Evolutionary conservation across 805 yeast genomes (phyloP).

Genomic region (Cyberlindnera mycetangii): DNA sequence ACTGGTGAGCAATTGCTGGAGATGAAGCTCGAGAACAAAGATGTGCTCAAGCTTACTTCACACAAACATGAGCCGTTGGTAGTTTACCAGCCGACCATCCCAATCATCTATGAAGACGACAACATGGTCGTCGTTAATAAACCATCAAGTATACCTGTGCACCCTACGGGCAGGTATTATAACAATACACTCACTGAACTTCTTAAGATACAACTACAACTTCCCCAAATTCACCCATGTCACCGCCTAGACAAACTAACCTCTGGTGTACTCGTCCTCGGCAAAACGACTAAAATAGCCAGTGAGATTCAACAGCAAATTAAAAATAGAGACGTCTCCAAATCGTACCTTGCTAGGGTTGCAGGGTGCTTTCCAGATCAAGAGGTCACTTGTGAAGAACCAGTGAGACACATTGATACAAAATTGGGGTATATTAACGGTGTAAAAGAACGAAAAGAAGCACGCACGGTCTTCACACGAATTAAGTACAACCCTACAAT

Average conservation of each 20-base stretch:
- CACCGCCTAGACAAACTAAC: conserved; percentile 89
- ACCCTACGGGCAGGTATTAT: conserved; percentile 87
- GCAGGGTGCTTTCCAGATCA: conserved; percentile 75
- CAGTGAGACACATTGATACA: conserved; percentile 71
- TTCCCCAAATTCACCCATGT: conserved; percentile 43
- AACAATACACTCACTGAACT: conserved; percentile 77
- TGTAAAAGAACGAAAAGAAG: conserved; percentile 49
- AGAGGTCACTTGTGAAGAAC: conserved; percentile 59
- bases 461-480: conserved; percentile 59
- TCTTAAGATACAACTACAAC: conserved; percentile 61
- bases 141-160: conserved; percentile 93
- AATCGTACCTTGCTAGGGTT: conserved; percentile 85
- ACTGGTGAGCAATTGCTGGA: conserved; percentile 8
- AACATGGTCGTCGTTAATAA: conserved; percentile 81
- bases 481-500: conserved; percentile 27
- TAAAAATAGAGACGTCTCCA: conserved; percentile 66
- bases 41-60: conserved; percentile 34
- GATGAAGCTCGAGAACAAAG: conserved; percentile 27
- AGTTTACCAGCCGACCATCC: conserved; percentile 30
- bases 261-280: conserved; percentile 81
- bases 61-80: conserved; percentile 83
- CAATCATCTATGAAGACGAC: conserved; percentile 39
- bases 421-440: conserved; percentile 55
- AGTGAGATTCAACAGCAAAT: conserved; percentile 59
- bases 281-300: conserved; percentile 14